These are phyloP conservation scores for Sideroxylon spinosum DNA, from an alignment of 179 eudicot species.

Conservation along the genomic window DNA sequence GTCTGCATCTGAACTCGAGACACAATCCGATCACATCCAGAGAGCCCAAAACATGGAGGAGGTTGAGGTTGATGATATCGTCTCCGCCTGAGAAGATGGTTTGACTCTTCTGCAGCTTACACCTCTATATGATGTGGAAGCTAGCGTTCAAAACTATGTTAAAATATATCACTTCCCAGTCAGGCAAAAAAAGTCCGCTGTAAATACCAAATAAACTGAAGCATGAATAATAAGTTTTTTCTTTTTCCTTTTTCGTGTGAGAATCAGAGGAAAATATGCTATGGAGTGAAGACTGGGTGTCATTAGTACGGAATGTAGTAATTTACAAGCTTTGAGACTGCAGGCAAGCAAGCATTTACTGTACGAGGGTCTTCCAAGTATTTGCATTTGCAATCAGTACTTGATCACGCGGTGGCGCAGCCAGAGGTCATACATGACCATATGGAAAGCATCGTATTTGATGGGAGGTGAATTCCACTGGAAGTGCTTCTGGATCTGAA, in stretches of 20 bases:
- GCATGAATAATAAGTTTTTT: not conserved
- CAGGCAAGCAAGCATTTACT: no score
- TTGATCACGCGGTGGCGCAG: constrained; percentile 77
- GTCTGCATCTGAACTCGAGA: constrained; percentile 2
- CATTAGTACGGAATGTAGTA: not conserved
- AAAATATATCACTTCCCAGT: not conserved
- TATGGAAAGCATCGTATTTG: constrained; percentile 81
- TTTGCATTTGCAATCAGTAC: constrained; percentile 32
- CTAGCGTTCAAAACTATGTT: not conserved
- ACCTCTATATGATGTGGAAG: not conserved
- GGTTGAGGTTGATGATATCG: not conserved
- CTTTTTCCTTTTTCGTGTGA: not conserved
- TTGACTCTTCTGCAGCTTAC: not conserved
- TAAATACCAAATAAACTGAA: not conserved
- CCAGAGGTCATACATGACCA: constrained; percentile 94
- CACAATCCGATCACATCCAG: not conserved
- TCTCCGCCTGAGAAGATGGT: not conserved
- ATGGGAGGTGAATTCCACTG: constrained; percentile 86
- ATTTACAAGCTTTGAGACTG: not conserved
- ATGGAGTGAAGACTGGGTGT: not conserved
- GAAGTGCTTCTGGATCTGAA: constrained; percentile 85
- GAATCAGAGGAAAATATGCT: not conserved
- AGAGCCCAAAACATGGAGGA: not conserved
- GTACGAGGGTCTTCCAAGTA: no score
- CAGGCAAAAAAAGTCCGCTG: not conserved